Base-by-base conservation (phyloP, 2,329 filamentous ascomycete species). In the Fusarium camptoceras region DNA sequence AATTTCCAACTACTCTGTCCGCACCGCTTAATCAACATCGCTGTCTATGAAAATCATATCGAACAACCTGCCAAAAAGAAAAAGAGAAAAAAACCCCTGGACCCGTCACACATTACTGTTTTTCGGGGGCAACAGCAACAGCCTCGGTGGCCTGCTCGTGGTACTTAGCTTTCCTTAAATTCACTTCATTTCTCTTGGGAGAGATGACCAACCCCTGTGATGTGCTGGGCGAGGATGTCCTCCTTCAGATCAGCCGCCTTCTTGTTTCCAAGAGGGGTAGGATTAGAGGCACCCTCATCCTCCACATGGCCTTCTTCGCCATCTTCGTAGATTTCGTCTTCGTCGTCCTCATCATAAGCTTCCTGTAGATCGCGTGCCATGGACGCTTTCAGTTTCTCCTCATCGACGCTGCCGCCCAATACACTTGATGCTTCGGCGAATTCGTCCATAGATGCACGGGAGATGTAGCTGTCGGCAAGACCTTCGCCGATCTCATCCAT, bases 191-290 rank as follows among this genome's bases (percentile, higher is more conserved):
- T 81, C 61, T 85, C 83, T 37, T 87, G 68, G 54, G 81, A 80
- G 54, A 90, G 76, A 65, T 87, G 82, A 78, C 84, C 83, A 79
- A 90, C 78, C 57, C 88, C 88, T 20, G 87, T 89, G 56, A 90
- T 89, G 28, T 88, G 71, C 76, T 90, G 87, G 4, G 87, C 88
- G 56, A 82, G 80, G 14, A 83, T 58, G 70, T 90, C 88, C 64
- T 83, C 78, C 8, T 82, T 76, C 25, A 79, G 55, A 44, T 70
- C 55, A 18, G 73, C 70, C 58, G 68, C 50, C 51, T 64, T 71
- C 42, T 47, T 67, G 16, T 58, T 55, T 28, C 51, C 51, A 34
- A 55, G 39, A 9, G 27, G 27, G 27, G 27, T 42, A 43, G 28
- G 37, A 24, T 48, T 43, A 34, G 59, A 56, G 22, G 54, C 58